Evolutionary conservation across 2,329 filamentous ascomycete species (phyloP), one percentile per base, ranked within the genome.

Genomic region (Atkinsonella hypoxylon): DNA sequence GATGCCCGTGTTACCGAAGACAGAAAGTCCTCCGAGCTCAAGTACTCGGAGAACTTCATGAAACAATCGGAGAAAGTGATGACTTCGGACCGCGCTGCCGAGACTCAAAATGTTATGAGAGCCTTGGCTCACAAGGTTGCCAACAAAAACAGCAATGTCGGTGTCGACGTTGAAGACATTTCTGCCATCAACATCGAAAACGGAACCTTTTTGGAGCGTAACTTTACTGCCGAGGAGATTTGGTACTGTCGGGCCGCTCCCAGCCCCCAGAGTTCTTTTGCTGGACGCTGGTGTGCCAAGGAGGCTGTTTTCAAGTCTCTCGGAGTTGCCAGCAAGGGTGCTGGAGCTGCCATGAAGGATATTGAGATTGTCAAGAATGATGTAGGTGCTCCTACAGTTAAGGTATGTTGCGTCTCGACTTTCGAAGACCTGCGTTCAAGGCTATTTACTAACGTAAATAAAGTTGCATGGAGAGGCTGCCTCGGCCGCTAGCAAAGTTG

Each of bases 251-350:
- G 77, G 56, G 81, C 84, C 62, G 84, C 88, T 15, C 73, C 89
- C 6, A 84, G 79, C 63, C 87, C 89, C 1, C 88, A 89, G 64
- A 87, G 90, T 57, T 94, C 89, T 48, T 98, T 96, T 69, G 89
- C 91, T 5, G 93, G 93, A 47, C 83, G 89, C 59, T 98, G 93
- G 93, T 91, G 85, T 61, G 93, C 93, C 36, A 98, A 98, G 75
- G 93, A 98, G 72, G 93, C 93, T 30, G 90, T 98, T 1, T 98
- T 98, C 78, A 98, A 98, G 80, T 89, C 88, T 38, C 76, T 98
- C 13, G 89, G 90, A 58, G 90, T 97, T 12, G 72, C 78, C 59
- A 85, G 90, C 69, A 83, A 87, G 70, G 93, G 93, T 54, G 90
- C 86, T 10, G 93, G 94, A 57, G 91, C 93, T 53, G 77, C 89